These are phyloP conservation scores for Lunasporangiospora selenospora DNA, from an alignment of 192 early-diverging fungal genomes.

Conservation along the genomic window DNA sequence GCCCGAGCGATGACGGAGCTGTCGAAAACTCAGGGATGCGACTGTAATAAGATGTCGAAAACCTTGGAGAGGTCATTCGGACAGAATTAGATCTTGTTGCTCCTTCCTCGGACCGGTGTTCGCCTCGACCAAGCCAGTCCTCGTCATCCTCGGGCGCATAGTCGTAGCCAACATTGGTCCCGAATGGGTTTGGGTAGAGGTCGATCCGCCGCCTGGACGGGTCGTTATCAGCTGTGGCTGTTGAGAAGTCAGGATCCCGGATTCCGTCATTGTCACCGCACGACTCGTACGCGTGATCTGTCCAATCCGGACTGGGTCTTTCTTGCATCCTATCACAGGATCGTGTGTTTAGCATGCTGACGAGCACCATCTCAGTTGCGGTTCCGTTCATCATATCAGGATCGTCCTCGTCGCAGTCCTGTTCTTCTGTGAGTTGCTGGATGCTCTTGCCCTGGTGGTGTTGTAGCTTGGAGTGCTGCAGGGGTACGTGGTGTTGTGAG, in stretches of 20 bases:
- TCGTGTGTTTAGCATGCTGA: constrained; percentile 37
- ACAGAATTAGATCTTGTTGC: constrained; percentile 39
- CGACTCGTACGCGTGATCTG: too few relatives aligned
- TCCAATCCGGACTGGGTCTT: too few relatives aligned
- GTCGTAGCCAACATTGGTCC: neutral
- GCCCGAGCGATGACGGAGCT: constrained; percentile 17
- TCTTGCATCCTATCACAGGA: too few relatives aligned
- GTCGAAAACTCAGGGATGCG: neutral
- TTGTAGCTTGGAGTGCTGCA: neutral
- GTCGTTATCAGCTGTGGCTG: too few relatives aligned
- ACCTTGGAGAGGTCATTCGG: constrained; percentile 14
- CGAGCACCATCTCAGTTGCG: constrained; percentile 40
- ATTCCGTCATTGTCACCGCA: too few relatives aligned
- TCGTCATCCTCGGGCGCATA: constrained; percentile 39
- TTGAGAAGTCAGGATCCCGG: too few relatives aligned
- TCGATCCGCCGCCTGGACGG: constrained; percentile 32
- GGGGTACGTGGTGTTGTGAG: constrained; percentile 1
- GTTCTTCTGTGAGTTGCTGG: constrained; percentile 44
- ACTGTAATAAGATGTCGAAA: neutral
- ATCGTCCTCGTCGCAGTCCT: constrained; percentile 32
- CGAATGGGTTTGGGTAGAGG: constrained; percentile 30
- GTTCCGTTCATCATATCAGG: constrained; percentile 27
- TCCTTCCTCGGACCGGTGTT: constrained; percentile 18
- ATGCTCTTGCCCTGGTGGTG: constrained; percentile 28
- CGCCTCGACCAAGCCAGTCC: constrained; percentile 29